Evolutionary conservation across 2,329 filamentous ascomycete species (phyloP).

Genomic region (Scedosporium minutisporum): DNA sequence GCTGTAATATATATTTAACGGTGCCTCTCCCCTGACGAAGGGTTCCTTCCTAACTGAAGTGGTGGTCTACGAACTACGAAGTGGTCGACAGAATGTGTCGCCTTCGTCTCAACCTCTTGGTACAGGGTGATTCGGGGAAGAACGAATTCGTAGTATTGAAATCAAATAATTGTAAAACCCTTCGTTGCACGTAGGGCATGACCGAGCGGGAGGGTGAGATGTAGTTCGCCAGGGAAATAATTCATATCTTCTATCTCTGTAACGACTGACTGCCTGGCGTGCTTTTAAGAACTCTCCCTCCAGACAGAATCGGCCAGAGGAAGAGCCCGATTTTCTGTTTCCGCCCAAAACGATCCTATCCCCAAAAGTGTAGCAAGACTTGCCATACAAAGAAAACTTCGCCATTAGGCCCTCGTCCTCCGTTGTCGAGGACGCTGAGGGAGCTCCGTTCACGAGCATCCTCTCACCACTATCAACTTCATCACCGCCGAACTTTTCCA

Average conservation of each 20-base stretch:
- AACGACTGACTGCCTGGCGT: constrained; percentile 1
- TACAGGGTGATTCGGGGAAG: too few relatives aligned
- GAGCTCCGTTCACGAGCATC: not conserved
- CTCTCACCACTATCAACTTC: not conserved
- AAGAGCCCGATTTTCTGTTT: not conserved
- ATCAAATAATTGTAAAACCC: too few relatives aligned
- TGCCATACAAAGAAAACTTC: not conserved
- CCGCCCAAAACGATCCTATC: not conserved
- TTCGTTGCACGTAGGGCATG: too few relatives aligned
- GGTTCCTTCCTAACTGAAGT: too few relatives aligned
- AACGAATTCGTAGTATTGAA: too few relatives aligned
- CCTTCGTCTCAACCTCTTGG: too few relatives aligned
- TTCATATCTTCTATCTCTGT: not conserved
- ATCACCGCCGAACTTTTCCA: not conserved
- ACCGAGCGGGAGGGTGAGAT: too few relatives aligned
- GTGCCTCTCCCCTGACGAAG: too few relatives aligned
- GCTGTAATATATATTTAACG: too few relatives aligned
- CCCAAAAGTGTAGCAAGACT: not conserved
- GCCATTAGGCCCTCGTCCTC: not conserved
- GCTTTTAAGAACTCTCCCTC: not conserved
- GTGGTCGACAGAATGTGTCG: too few relatives aligned
- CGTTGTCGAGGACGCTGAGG: too few relatives aligned
- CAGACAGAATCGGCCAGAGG: not conserved
- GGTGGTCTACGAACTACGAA: too few relatives aligned
- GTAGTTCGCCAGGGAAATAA: not conserved